phyloP scores from a whole-genome alignment of 1,139 yeast genomes.

The Schwanniomyces etchellsii region DNA sequence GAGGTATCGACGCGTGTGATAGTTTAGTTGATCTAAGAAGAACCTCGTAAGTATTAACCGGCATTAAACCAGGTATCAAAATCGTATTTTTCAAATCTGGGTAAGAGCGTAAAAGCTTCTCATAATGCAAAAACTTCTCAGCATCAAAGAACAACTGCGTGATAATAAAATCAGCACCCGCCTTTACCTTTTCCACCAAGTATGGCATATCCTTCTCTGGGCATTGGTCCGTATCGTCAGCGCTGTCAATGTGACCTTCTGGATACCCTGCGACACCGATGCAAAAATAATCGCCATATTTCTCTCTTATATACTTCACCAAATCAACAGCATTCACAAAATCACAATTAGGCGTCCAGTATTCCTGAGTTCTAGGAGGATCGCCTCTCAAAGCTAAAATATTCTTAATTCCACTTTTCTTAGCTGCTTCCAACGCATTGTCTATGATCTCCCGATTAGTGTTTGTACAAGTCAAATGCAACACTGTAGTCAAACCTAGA shows the following conservation, averaged over 20 bases:
- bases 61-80: slow-evolving; percentile 91
- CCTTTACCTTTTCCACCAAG: slow-evolving; percentile 83
- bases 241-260: slow-evolving; percentile 90
- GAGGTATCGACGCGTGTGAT: slow-evolving; percentile 85
- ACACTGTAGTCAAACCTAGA: slow-evolving; percentile 77
- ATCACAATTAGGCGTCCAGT: slow-evolving; percentile 52
- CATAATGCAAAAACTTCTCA: slow-evolving; percentile 35
- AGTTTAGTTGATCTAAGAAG: slow-evolving; percentile 86
- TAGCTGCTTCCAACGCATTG: slow-evolving; percentile 70
- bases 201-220: slow-evolving; percentile 51
- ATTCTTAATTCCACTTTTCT: slow-evolving; percentile 70
- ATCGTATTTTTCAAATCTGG: slow-evolving; percentile 43
- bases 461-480: slow-evolving; percentile 95
- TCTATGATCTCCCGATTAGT: slow-evolving; percentile 76
- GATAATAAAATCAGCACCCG: slow-evolving; percentile 88
- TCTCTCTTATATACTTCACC: slow-evolving; percentile 64
- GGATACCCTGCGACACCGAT: slow-evolving; percentile 95
- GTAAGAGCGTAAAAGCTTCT: slow-evolving; percentile 23
- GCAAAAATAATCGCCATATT: slow-evolving; percentile 73
- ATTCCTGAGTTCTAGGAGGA: slow-evolving; percentile 78
- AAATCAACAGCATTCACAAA: slow-evolving; percentile 78
- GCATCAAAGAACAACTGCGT: slow-evolving; percentile 82
- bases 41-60: slow-evolving; percentile 84
- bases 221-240: slow-evolving; percentile 57
- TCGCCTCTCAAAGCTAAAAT: slow-evolving; percentile 88